Base-by-base conservation (phyloP, 345 rosid species). In the Salix arbutifolia region DNA sequence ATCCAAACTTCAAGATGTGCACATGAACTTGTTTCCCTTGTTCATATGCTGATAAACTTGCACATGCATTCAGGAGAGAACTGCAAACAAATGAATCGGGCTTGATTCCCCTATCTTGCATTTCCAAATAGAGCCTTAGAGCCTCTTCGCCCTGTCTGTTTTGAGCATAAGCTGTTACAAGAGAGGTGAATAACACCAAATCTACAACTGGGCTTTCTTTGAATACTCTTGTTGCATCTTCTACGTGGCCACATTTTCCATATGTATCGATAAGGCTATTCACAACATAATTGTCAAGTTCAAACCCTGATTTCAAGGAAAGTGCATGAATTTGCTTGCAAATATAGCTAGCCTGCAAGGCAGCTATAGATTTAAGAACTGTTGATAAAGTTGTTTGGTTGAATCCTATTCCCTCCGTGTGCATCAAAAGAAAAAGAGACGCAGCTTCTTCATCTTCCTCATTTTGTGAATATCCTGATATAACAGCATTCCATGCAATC, bases 11-110 rank as follows among this genome's bases (percentile, higher is more conserved):
- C 79, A 87, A 76, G 74, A 86, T 61, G 65, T 87, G 91, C 74
- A 80, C 87, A 80, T 89, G 92, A 64, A 87, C 80, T 84, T 89
- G 94, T 78, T 89, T 89, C 75, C 91, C 92, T 76, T 88, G 92
- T 79, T 90, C 94, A 74, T 90, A 88, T 71, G 90, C 92, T 9
- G 94, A 90, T 52, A 88, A 74, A 78, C 78, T 86, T 60, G 94
- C 92, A 77, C 90, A 87, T 67, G 94, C 85, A 82, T 88, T 90
- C 52, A 90, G 81, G 62, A 88, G 85, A 66, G 94, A 83, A 74
- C 90, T 86, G 78, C 90, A 88, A 77, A 87, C 83, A 79, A 87
- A 90, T n/a, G 92, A 83, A 76, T 90, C 94, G 14, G 88, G 88
- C 74, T 78, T 83, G 72, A 87, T 79, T 26, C 81, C 84, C 71